These are phyloP conservation scores for Cutaneotrichosporon dermatis DNA, from an alignment of 1,284 basidiomycete species.

Conservation along the genomic window DNA sequence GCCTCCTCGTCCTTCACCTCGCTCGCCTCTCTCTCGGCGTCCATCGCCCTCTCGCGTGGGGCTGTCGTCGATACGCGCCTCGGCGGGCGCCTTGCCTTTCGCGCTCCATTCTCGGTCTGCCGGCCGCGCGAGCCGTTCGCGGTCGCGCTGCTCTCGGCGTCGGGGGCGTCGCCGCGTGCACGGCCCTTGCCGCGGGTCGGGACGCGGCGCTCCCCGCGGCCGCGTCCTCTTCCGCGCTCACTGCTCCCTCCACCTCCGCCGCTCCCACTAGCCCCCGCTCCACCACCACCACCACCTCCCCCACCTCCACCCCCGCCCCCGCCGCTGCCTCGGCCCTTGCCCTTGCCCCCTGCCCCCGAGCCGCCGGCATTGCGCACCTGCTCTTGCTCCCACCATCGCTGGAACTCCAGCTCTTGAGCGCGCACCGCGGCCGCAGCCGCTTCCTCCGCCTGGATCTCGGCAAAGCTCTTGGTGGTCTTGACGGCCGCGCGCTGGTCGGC, in stretches of 20 bases:
- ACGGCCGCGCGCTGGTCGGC: conserved; percentile 46
- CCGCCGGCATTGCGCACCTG: conserved; percentile 55
- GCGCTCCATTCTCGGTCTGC: neutral
- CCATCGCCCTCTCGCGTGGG: neutral
- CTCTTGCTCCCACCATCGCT: conserved; percentile 80
- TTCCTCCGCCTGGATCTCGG: conserved; percentile 84
- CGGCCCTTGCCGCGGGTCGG: neutral
- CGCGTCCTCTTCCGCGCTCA: neutral
- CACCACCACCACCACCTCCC: neutral
- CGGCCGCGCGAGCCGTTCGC: neutral
- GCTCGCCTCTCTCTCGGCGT: neutral
- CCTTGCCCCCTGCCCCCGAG: neutral
- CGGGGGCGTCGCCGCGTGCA: neutral
- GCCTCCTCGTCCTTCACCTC: neutral
- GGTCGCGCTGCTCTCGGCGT: too few species aligned
- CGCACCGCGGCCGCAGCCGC: conserved; percentile 44
- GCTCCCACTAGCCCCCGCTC: neutral
- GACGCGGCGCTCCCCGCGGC: neutral
- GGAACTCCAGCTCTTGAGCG: conserved; percentile 67
- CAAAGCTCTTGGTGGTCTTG: conserved; percentile 57
- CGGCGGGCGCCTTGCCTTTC: neutral
- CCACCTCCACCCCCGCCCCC: neutral
- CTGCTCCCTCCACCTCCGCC: neutral
- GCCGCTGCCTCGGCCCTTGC: neutral
- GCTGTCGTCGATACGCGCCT: conserved; percentile 4